Evolutionary conservation across 2,329 filamentous ascomycete species (phyloP).

Genomic region (Xylariaceae sp.): DNA sequence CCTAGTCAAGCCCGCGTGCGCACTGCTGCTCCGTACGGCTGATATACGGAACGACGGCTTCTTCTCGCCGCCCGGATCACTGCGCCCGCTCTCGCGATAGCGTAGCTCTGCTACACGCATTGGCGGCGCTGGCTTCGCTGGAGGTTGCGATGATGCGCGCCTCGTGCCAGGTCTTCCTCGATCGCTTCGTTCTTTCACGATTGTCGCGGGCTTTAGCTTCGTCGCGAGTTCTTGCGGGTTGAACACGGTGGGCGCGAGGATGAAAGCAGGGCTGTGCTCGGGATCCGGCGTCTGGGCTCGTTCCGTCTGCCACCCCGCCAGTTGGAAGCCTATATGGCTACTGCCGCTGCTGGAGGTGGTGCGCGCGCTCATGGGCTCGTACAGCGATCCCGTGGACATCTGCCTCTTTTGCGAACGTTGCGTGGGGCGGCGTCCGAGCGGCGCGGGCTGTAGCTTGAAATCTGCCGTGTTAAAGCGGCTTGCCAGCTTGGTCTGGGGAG

Average conservation of each 20-base stretch:
- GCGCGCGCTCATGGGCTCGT: neutral
- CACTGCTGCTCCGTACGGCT: no score
- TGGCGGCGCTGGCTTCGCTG: no score
- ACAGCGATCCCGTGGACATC: neutral
- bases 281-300: neutral
- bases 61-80: no score
- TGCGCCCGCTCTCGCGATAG: no score
- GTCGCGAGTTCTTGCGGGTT: neutral
- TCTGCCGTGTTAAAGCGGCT: slow-evolving; percentile 7
- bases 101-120: no score
- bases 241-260: neutral
- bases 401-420: neutral
- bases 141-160: no score
- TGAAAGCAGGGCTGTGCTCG: neutral
- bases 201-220: no score
- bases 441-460: slow-evolving; percentile 20
- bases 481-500: neutral
- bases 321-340: slow-evolving; percentile 16
- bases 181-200: no score
- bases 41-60: no score
- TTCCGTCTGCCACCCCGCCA: slow-evolving; percentile 4
- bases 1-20: no score
- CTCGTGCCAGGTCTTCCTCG: no score
- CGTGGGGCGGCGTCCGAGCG: slow-evolving; percentile 3
- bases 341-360: neutral